These are phyloP conservation scores for Pythium aquatile DNA, from an alignment of 352 stramenopile genomes.

Conservation along the genomic window DNA sequence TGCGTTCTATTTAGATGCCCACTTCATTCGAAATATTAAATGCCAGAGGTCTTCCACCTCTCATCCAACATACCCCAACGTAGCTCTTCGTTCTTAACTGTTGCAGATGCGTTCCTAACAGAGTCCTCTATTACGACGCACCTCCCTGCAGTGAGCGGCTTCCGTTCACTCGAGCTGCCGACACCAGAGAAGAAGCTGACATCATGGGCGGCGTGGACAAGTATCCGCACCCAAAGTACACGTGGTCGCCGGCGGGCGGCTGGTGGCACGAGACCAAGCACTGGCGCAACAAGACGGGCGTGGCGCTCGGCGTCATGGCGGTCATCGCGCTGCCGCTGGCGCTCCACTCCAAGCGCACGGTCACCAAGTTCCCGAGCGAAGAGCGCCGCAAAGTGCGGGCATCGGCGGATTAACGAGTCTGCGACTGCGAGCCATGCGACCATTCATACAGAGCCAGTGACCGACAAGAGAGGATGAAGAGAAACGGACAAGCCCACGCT, in stretches of 20 bases:
- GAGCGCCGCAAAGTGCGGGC: constrained; percentile 44
- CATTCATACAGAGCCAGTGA: not conserved
- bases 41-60: not conserved
- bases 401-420: constrained; percentile 4
- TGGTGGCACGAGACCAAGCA: constrained; percentile 86
- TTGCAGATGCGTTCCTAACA: not conserved
- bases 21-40: not conserved
- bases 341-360: constrained; percentile 60
- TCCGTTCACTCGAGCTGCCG: not conserved
- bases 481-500: not conserved
- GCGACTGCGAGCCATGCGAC: too few species aligned
- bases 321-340: constrained; percentile 49
- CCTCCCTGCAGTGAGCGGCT: constrained; percentile 1
- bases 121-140: not conserved
- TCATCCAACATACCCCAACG: not conserved
- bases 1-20: not conserved
- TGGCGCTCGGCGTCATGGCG: constrained; percentile 54
- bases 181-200: constrained; percentile 7
- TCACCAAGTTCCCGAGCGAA: constrained; percentile 70
- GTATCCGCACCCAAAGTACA: constrained; percentile 87
- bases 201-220: constrained; percentile 75
- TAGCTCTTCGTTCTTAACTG: not conserved
- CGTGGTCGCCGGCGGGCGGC: constrained; percentile 81
- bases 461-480: not conserved
- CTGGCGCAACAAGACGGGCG: constrained; percentile 75